A percentile compares a stretch with the other conserved stretches of the same genome.
phyloP scores from a whole-genome alignment of 2,329 filamentous ascomycete species.

The Uncinocarpus reesii region DNA sequence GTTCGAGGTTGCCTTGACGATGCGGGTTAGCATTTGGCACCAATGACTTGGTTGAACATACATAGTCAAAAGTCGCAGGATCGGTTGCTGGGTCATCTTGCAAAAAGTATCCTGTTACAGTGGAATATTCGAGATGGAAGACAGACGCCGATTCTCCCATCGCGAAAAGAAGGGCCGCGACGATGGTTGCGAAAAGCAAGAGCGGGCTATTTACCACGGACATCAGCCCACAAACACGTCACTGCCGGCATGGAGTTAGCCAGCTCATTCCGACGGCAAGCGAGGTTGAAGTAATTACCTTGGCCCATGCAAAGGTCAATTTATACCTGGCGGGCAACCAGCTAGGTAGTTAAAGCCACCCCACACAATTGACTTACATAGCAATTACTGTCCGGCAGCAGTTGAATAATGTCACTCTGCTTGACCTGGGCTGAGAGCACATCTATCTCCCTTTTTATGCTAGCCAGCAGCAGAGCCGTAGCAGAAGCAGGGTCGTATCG shows the following conservation, averaged over 20 bases:
- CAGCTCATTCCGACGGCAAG: no score
- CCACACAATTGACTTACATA: neutral
- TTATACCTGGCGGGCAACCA: neutral
- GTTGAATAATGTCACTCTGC: neutral
- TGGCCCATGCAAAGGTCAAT: neutral
- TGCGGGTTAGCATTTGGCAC: neutral
- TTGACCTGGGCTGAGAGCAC: neutral
- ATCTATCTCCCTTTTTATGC: neutral
- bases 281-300: neutral
- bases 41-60: slow-evolving; percentile 20
- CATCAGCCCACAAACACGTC: neutral
- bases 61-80: slow-evolving; percentile 40
- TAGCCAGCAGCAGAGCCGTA: neutral
- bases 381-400: neutral
- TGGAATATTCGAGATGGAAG: slow-evolving; percentile 29
- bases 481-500: no score
- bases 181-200: slow-evolving; percentile 10
- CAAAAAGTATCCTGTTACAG: slow-evolving; percentile 41
- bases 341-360: neutral
- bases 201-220: slow-evolving; percentile 1
- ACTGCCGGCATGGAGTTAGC: no score
- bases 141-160: slow-evolving; percentile 10
- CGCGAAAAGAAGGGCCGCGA: slow-evolving; percentile 3
- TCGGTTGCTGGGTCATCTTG: slow-evolving; percentile 43
- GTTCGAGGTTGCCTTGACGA: slow-evolving; percentile 18